These are phyloP conservation scores for Pseudomicrostroma phylloplanum DNA, from an alignment of 1,284 basidiomycete species.

Conservation along the genomic window DNA sequence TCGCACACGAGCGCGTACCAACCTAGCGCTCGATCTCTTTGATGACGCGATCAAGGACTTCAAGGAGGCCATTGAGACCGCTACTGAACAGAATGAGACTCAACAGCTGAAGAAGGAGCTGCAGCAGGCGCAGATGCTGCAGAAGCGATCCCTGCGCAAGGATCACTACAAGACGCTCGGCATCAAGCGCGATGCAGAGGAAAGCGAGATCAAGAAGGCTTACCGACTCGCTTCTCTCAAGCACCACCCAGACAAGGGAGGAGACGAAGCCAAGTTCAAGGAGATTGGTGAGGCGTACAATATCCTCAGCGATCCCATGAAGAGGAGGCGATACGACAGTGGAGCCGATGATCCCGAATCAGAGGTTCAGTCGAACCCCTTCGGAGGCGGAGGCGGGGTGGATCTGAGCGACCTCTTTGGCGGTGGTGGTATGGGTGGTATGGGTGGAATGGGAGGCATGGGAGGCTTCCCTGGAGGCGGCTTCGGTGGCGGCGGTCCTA, in stretches of 20 bases:
- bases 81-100: constrained; percentile 55
- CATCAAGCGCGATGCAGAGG: constrained; percentile 65
- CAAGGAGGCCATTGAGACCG: constrained; percentile 66
- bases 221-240: constrained; percentile 41
- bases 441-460: constrained; percentile 24
- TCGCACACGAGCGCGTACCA: constrained; percentile 72
- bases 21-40: constrained; percentile 68
- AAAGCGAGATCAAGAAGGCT: constrained; percentile 71
- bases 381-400: constrained; percentile 30
- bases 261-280: constrained; percentile 50
- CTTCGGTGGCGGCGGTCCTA: constrained; percentile 3
- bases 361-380: constrained; percentile 15
- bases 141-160: constrained; percentile 46
- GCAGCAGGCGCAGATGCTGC: constrained; percentile 37
- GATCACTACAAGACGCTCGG: constrained; percentile 75
- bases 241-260: constrained; percentile 50
- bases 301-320: constrained; percentile 39
- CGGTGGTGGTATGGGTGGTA: constrained; percentile 28
- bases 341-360: constrained; percentile 45
- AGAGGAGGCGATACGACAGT: constrained; percentile 45
- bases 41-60: constrained; percentile 71
- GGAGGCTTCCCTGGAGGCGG: constrained; percentile 13
- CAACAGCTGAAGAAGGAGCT: constrained; percentile 61
- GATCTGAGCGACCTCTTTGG: constrained; percentile 48
- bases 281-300: constrained; percentile 45